Conservation (phyloP, 2,329 filamentous ascomycete species). For the Botrytis hyacinthi region DNA sequence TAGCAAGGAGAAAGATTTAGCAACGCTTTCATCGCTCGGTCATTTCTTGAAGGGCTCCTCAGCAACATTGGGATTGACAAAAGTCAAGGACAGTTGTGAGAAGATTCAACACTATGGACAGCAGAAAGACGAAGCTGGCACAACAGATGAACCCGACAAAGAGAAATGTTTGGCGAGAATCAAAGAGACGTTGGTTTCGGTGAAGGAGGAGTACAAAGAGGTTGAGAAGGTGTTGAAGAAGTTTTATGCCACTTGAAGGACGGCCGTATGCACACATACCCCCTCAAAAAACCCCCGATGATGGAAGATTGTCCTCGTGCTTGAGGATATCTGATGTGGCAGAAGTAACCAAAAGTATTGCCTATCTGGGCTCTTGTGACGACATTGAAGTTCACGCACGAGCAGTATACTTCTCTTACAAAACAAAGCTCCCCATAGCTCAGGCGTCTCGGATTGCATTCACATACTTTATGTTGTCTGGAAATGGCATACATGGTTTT, state of each 20-base stretch:
- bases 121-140: slow-evolving; percentile 74
- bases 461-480: slow-evolving; percentile 22
- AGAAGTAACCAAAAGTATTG: slow-evolving; percentile 10
- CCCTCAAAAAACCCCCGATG: slow-evolving; percentile 3
- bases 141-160: slow-evolving; percentile 62
- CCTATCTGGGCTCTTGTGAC: slow-evolving; percentile 25
- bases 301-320: slow-evolving; percentile 29
- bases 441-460: slow-evolving; percentile 31
- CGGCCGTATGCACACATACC: neutral
- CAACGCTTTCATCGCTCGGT: slow-evolving; percentile 76
- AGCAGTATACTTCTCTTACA: slow-evolving; percentile 35
- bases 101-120: slow-evolving; percentile 94
- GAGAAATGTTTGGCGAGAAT: slow-evolving; percentile 68
- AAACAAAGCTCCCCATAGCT: slow-evolving; percentile 31
- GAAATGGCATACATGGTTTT: slow-evolving; percentile 21
- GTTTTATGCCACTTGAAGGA: slow-evolving; percentile 33
- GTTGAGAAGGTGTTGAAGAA: slow-evolving; percentile 67
- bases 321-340: slow-evolving; percentile 18
- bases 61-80: slow-evolving; percentile 84
- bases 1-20: slow-evolving; percentile 67
- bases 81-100: slow-evolving; percentile 90
- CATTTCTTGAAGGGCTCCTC: slow-evolving; percentile 98
- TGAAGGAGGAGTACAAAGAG: slow-evolving; percentile 74
- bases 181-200: slow-evolving; percentile 63
- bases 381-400: slow-evolving; percentile 34